Percentiles rank a stretch among this genome's conserved stretches.
phyloP scores from a whole-genome alignment of 1,139 yeast species.

The Geotrichum candidum region DNA sequence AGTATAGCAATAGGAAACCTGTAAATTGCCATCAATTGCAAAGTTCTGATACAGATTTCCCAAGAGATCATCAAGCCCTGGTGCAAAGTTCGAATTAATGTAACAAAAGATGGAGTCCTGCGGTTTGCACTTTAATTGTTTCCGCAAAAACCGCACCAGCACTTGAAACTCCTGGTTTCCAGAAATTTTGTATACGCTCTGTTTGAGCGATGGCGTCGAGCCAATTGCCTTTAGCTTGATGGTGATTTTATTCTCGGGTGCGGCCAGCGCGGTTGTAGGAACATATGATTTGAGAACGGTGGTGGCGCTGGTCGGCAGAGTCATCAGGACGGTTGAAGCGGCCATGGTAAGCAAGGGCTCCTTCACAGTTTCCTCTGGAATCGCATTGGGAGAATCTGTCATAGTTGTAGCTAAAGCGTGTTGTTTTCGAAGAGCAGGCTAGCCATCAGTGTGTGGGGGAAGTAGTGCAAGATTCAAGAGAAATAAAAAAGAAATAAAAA shows the following conservation, averaged over 20 bases:
- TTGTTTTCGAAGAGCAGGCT: not conserved
- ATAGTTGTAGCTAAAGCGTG: not conserved
- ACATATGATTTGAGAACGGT: conserved; percentile 26
- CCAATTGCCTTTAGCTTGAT: conserved; percentile 38
- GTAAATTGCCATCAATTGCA: conserved; percentile 12
- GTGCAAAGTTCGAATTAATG: conserved; percentile 38
- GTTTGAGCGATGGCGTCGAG: conserved; percentile 36
- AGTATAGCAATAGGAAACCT: conserved; percentile 17
- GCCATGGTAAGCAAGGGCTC: conserved; percentile 30
- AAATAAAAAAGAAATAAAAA: too few relatives aligned
- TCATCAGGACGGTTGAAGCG: conserved; percentile 31
- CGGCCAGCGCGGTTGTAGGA: not conserved
- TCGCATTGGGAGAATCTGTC: conserved; percentile 9
- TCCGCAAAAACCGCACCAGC: conserved; percentile 35
- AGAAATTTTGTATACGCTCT: conserved; percentile 34
- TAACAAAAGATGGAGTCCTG: conserved; percentile 37
- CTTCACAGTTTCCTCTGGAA: conserved; percentile 30
- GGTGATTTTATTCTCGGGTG: conserved; percentile 21
- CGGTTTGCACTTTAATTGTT: conserved; percentile 31
- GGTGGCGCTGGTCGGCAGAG: conserved; percentile 31
- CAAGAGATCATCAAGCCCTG: conserved; percentile 36
- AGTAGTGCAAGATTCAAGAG: not conserved
- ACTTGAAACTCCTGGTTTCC: conserved; percentile 35
- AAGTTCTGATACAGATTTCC: conserved; percentile 27
- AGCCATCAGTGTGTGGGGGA: too few relatives aligned